Conservation (phyloP, 805 yeast species). For the Ogataea thermomethanolica region DNA sequence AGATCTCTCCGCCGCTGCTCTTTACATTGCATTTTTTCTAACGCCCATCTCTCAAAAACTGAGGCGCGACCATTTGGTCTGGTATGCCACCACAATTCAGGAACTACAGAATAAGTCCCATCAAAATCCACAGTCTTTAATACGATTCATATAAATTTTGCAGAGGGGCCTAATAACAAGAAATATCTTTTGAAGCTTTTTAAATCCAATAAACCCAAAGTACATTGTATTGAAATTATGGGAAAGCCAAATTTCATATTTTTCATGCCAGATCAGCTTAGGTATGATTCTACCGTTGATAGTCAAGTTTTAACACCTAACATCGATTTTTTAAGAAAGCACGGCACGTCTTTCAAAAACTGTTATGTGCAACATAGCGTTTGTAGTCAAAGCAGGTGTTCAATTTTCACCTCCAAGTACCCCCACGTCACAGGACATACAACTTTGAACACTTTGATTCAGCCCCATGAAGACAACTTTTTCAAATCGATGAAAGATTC, state of each 20-base stretch:
- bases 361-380: slow-evolving; percentile 17
- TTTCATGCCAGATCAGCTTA: slow-evolving; percentile 20
- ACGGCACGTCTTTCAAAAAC: slow-evolving; percentile 17
- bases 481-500: slow-evolving; percentile 14
- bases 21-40: too few species aligned
- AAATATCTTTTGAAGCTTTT: too few species aligned
- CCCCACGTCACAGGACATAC: slow-evolving; percentile 17
- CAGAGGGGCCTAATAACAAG: too few species aligned
- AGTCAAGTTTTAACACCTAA: slow-evolving; percentile 1
- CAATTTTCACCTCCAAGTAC: slow-evolving; percentile 17
- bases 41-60: too few species aligned
- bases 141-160: too few species aligned
- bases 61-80: too few species aligned
- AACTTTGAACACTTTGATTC: slow-evolving; percentile 10
- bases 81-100: too few species aligned
- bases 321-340: not conserved
- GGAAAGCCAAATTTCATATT: slow-evolving; percentile 12
- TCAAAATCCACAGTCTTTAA: too few species aligned
- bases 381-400: slow-evolving; percentile 17
- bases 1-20: too few species aligned
- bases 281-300: slow-evolving; percentile 18
- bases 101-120: too few species aligned
- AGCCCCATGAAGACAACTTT: slow-evolving; percentile 16
- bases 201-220: too few species aligned
- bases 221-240: not conserved